Percentiles rank a stretch among this genome's conserved stretches.
Evolutionary conservation across 805 yeast genomes (phyloP).

Genomic region (Maudiozyma serrabonitensis): DNA sequence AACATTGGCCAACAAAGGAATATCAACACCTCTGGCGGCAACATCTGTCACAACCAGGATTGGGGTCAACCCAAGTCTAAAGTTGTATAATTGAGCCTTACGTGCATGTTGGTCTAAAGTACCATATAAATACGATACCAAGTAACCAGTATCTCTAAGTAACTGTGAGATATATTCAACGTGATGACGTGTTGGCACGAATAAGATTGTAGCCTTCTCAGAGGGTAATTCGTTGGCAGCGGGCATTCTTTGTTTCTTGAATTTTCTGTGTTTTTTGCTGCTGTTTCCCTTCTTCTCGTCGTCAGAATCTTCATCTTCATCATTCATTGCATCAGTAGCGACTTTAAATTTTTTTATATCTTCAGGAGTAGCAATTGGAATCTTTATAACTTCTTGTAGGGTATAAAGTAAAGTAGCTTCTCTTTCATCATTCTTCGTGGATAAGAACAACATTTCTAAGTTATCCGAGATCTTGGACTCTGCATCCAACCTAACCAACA

Average conservation of each 20-base stretch:
- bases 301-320: slow-evolving; percentile 26
- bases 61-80: slow-evolving; percentile 74
- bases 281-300: slow-evolving; percentile 21
- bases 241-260: slow-evolving; percentile 51
- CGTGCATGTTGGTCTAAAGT: slow-evolving; percentile 92
- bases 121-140: slow-evolving; percentile 86
- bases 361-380: slow-evolving; percentile 72
- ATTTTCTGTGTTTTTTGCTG: slow-evolving; percentile 32
- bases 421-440: slow-evolving; percentile 74
- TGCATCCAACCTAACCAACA: slow-evolving; percentile 83
- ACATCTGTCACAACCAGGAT: slow-evolving; percentile 95
- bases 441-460: slow-evolving; percentile 78
- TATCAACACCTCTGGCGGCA: slow-evolving; percentile 98
- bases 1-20: slow-evolving; percentile 92
- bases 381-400: slow-evolving; percentile 74
- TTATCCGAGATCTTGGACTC: slow-evolving; percentile 86
- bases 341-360: slow-evolving; percentile 45
- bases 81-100: slow-evolving; percentile 74
- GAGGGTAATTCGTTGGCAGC: slow-evolving; percentile 80
- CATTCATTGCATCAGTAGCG: slow-evolving; percentile 40
- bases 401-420: slow-evolving; percentile 75
- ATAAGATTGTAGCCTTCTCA: slow-evolving; percentile 76
- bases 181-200: slow-evolving; percentile 96
- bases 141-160: slow-evolving; percentile 70
- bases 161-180: slow-evolving; percentile 79